Base-by-base conservation (phyloP, 1,139 yeast species). In the Pichia sp. region DNA sequence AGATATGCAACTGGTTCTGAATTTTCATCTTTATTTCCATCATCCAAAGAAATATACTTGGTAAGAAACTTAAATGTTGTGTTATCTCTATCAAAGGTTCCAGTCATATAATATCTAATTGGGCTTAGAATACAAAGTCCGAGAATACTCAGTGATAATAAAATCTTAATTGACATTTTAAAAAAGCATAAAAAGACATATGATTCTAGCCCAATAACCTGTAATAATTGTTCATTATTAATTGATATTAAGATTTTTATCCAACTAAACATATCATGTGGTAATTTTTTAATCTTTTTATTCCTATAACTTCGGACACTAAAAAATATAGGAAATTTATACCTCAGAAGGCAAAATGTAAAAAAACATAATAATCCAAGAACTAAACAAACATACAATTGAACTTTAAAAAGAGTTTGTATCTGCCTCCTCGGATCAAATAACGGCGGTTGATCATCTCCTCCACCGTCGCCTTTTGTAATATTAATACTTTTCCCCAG, bases 171-270 rank as follows among this genome's bases (percentile, higher is more conserved):
- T 30, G 88, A 76, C 80, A 84, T 80, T 49, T 77, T 74, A 69
- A 86, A 87, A 60, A 86, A 86, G 14, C 84, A 81, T 23, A 86
- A 64, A 54, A 81, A 86, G 41, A 79, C 85, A 50, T 71, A 78
- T 0, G 85, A 81, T 55, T 79, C 86, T 20, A 79, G 58, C 0
- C 86, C 86, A 4, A 82, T 80, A 42, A 76, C 75, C 35, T 77
- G 78, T 38, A 79, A 56, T 4, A 79, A 68, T 50, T 78, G 80
- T 11, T 69, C 68, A 48, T 77, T 81, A 25, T 66, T 62, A 11
- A 79, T 67, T 3, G 62, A 56, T 48, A 66, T 66, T n/a, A 78
- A 62, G 1, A 72, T 67, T 1, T 68, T 66, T 7, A 78, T 65
- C 85, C 85, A 79, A 0, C 81, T 80, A 46, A 78, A 72, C 27